Conservation (phyloP, 306 rosid genomes). For the Cicer judaicum region DNA sequence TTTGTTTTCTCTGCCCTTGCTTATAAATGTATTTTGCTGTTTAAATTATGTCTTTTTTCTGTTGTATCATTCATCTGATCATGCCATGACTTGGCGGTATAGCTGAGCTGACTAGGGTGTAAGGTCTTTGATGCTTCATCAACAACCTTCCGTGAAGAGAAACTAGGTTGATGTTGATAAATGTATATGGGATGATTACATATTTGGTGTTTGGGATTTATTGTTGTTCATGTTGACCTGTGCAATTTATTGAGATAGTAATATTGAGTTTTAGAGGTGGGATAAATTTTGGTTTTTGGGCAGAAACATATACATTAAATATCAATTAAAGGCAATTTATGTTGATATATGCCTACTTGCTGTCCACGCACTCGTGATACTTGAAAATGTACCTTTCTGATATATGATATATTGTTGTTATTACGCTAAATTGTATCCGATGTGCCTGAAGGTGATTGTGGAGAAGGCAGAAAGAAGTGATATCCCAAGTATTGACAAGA, state of each 20-base stretch:
- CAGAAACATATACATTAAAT: neutral
- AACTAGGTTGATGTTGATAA: slow-evolving; percentile 27
- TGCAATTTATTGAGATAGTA: slow-evolving; percentile 18
- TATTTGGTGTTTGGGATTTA: slow-evolving; percentile 23
- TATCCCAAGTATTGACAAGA: slow-evolving; percentile 90
- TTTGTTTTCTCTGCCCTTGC: neutral
- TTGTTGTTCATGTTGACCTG: slow-evolving; percentile 1
- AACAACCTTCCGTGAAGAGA: slow-evolving; percentile 12
- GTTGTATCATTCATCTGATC: slow-evolving; percentile 2
- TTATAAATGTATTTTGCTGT: neutral
- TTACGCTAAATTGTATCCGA: slow-evolving; percentile 38
- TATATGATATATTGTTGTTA: slow-evolving; percentile 33
- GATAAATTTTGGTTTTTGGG: slow-evolving; percentile 12
- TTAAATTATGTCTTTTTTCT: slow-evolving; percentile 25
- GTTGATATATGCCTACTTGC: slow-evolving; percentile 25
- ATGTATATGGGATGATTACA: neutral
- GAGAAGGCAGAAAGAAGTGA: slow-evolving; percentile 98
- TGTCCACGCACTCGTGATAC: slow-evolving; percentile 19
- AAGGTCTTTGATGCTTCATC: slow-evolving; percentile 27
- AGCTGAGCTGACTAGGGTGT: slow-evolving; percentile 26
- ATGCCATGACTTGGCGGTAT: slow-evolving; percentile 28
- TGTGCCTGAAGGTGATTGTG: slow-evolving; percentile 80
- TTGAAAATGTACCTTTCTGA: slow-evolving; percentile 20
- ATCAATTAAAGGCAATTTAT: neutral
- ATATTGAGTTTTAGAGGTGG: slow-evolving; percentile 2